A percentile compares a stretch with the other conserved stretches of the same genome.
These are phyloP conservation scores for Gregarina niphandrodes DNA, from an alignment of 169 alveolate genomes.

Conservation along the genomic window DNA sequence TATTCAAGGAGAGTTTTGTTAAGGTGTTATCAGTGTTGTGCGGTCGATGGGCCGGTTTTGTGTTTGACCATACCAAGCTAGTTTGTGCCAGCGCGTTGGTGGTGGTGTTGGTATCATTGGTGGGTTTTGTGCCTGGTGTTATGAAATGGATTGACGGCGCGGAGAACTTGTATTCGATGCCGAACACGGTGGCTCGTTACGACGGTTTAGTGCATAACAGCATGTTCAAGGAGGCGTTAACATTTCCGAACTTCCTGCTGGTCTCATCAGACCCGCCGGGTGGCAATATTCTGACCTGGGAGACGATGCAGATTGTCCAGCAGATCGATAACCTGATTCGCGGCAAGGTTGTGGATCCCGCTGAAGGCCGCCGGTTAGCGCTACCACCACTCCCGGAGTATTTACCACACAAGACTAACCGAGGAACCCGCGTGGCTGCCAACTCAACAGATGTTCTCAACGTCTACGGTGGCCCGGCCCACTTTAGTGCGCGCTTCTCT, in stretches of 20 bases:
- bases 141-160: slow-evolving; percentile 36
- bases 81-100: too few relatives aligned
- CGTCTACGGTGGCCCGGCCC: too few relatives aligned
- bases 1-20: too few relatives aligned
- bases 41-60: too few relatives aligned
- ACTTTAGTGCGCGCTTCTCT: too few relatives aligned
- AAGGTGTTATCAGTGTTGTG: too few relatives aligned
- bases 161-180: slow-evolving; percentile 31
- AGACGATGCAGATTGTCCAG: slow-evolving; percentile 23
- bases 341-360: slow-evolving; percentile 37
- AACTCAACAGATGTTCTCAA: too few relatives aligned
- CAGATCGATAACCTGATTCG: slow-evolving; percentile 28
- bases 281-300: slow-evolving; percentile 35
- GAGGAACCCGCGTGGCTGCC: too few relatives aligned
- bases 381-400: too few relatives aligned
- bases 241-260: slow-evolving; percentile 23
- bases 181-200: slow-evolving; percentile 29
- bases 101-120: neutral
- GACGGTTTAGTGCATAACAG: slow-evolving; percentile 22
- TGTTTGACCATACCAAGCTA: too few relatives aligned
- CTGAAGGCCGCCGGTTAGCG: slow-evolving; percentile 26
- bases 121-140: slow-evolving; percentile 29
- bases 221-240: slow-evolving; percentile 23
- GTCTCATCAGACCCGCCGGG: slow-evolving; percentile 21
- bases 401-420: too few relatives aligned